Conservation (phyloP, 2,329 filamentous ascomycete species). For the Arthroderma sp. region DNA sequence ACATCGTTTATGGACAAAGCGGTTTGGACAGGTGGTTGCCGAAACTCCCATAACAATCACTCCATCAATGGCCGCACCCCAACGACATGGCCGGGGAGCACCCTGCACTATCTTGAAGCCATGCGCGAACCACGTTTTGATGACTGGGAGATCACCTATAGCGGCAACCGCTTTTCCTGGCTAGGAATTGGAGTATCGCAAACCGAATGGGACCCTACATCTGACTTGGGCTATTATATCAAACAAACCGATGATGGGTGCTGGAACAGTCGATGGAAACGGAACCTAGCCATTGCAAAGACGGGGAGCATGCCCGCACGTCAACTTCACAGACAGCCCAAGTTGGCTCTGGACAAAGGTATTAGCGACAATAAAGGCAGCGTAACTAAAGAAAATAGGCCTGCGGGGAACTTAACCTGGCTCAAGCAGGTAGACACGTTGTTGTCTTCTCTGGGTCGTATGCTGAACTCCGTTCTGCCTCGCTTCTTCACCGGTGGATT, state of each 20-base stretch:
- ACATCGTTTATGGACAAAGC: background rate
- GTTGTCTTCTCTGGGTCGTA: no score
- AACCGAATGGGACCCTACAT: constrained; percentile 2
- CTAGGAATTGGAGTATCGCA: constrained; percentile 11
- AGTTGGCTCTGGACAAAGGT: no score
- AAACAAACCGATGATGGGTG: background rate
- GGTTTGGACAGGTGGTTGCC: constrained; percentile 1
- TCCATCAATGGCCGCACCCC: constrained; percentile 7
- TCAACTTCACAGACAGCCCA: no score
- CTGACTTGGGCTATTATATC: constrained; percentile 2
- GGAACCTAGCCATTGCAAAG: no score
- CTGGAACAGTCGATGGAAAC: background rate
- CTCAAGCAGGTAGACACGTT: no score
- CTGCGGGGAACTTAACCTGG: no score
- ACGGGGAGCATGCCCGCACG: no score
- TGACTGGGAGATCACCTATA: constrained; percentile 13
- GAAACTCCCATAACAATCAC: background rate
- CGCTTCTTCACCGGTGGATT: no score
- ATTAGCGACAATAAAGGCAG: no score
- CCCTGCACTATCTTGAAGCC: constrained; percentile 12
- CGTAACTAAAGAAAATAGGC: no score
- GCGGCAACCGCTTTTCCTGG: constrained; percentile 11
- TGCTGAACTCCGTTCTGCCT: no score
- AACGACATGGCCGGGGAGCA: constrained; percentile 11
- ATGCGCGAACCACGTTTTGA: constrained; percentile 9